phyloP scores from a whole-genome alignment of 179 eudicot species.

The Dionaea muscipula region DNA sequence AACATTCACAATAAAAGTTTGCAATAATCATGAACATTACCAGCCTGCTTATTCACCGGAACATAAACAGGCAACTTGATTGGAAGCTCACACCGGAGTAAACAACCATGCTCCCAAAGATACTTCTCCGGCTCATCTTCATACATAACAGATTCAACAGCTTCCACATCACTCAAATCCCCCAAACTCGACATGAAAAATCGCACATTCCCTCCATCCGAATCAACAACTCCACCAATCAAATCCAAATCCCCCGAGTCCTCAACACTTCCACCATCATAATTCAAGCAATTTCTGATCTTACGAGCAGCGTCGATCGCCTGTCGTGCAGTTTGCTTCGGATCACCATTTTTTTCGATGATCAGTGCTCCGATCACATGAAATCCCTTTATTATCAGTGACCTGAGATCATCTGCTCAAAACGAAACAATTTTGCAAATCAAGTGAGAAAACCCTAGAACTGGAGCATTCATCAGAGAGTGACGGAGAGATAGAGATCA shows the following conservation, averaged over 20 bases:
- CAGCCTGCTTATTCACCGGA: conserved; percentile 33
- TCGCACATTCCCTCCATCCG: conserved; percentile 21
- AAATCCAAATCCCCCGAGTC: conserved; percentile 19
- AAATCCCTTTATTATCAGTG: conserved; percentile 57
- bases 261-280: conserved; percentile 12
- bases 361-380: conserved; percentile 70
- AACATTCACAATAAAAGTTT: too few relatives aligned
- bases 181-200: conserved; percentile 42
- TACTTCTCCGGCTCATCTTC: conserved; percentile 54
- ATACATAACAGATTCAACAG: conserved; percentile 40
- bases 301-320: conserved; percentile 37
- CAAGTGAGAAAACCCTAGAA: background rate
- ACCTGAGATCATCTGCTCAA: conserved; percentile 45
- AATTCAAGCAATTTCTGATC: conserved; percentile 31
- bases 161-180: conserved; percentile 23
- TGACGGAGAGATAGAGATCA: background rate
- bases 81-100: conserved; percentile 51
- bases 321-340: conserved; percentile 25
- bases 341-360: conserved; percentile 22
- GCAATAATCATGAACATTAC: conserved; percentile 12
- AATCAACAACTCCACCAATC: conserved; percentile 52
- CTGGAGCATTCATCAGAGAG: background rate
- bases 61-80: conserved; percentile 64
- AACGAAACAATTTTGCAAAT: background rate
- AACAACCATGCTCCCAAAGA: conserved; percentile 79